These are phyloP conservation scores for Lentinula aciculospora DNA, from an alignment of 768 basidiomycete species.

Conservation along the genomic window DNA sequence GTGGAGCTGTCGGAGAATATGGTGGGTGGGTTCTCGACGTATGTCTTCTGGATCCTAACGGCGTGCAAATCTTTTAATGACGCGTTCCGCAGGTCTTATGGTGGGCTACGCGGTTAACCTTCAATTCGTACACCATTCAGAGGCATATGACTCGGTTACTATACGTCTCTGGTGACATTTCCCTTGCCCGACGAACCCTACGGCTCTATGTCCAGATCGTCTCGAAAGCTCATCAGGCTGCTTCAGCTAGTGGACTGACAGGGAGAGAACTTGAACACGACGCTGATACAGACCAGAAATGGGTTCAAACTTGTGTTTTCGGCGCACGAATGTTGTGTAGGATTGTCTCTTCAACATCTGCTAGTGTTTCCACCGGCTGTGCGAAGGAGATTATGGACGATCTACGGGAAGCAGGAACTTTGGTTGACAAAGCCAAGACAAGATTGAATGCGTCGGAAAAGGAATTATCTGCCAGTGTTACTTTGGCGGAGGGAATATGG, in stretches of 20 bases:
- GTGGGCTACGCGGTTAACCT: slow-evolving; percentile 93
- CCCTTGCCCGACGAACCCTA: slow-evolving; percentile 69
- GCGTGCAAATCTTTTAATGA: background rate
- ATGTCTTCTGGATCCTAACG: slow-evolving; percentile 23
- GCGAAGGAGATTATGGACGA: slow-evolving; percentile 45
- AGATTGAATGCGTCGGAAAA: slow-evolving; percentile 45
- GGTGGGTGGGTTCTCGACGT: slow-evolving; percentile 83
- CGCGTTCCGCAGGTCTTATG: slow-evolving; percentile 60
- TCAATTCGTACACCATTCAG: slow-evolving; percentile 83
- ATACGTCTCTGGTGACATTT: slow-evolving; percentile 51
- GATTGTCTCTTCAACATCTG: slow-evolving; percentile 19
- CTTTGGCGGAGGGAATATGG: slow-evolving; percentile 71
- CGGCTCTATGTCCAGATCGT: slow-evolving; percentile 81
- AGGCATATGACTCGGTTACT: slow-evolving; percentile 80
- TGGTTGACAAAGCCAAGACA: slow-evolving; percentile 56
- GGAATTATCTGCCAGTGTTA: slow-evolving; percentile 52
- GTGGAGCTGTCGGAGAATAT: slow-evolving; percentile 55
- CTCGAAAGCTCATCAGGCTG: slow-evolving; percentile 67
- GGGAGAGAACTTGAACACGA: slow-evolving; percentile 29
- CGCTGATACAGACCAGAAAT: slow-evolving; percentile 60
- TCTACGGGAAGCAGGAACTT: slow-evolving; percentile 52
- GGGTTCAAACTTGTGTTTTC: slow-evolving; percentile 73
- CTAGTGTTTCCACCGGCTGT: background rate
- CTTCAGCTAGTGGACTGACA: slow-evolving; percentile 16
- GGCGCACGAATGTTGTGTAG: slow-evolving; percentile 77